Base-by-base conservation (phyloP, 2,329 filamentous ascomycete species). In the Helotiales sp. region DNA sequence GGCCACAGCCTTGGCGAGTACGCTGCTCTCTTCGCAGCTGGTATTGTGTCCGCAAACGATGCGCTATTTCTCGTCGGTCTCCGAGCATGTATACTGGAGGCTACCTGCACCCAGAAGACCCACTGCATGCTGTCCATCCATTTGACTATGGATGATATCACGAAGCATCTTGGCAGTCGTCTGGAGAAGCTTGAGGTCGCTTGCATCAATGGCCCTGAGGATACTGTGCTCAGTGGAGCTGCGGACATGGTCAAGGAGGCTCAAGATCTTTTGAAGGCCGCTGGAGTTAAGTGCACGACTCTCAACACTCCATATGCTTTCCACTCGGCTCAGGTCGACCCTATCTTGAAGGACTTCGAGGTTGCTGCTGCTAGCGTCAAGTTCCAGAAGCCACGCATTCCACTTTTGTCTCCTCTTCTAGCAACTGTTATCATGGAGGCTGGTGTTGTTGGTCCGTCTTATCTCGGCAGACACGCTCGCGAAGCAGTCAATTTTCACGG, bases 141-240 rank as follows among this genome's bases (percentile, higher is more conserved):
- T 12, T 74, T 68, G 1, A 67, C 72, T 1, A 74, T 78, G 12
- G 59, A 54, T 57, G 34, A 64, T 44, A 61, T 71, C 48, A 74
- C 67, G 38, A 77, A 83, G 13, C 38, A 42, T 15, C 38, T 42
- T 2, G 38, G 38, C 17, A 42, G 9, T 13, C 38, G 19, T 42
- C 38, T 42, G 57, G 75, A 76, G 62, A 77, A 77, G 24, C 36
- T 44, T 66, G 73, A 71, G 3, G 69, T 78, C 51, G 87, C 90
- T 13, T 95, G 90, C 75, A 81, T 91, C 71, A 95, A 95, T 65
- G 84, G 87, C 0, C 86, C 87, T 0, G 78, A 84, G 51, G 88
- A 91, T 69, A 91, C 85, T 8, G 90, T 95, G 1, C 77, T 93
- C 13, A 83, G 82, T 59, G 74, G 81, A n/a, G 79, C 79, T 19